phyloP scores from a whole-genome alignment of 2,329 filamentous ascomycete genomes.

The Claviceps digitariae region DNA sequence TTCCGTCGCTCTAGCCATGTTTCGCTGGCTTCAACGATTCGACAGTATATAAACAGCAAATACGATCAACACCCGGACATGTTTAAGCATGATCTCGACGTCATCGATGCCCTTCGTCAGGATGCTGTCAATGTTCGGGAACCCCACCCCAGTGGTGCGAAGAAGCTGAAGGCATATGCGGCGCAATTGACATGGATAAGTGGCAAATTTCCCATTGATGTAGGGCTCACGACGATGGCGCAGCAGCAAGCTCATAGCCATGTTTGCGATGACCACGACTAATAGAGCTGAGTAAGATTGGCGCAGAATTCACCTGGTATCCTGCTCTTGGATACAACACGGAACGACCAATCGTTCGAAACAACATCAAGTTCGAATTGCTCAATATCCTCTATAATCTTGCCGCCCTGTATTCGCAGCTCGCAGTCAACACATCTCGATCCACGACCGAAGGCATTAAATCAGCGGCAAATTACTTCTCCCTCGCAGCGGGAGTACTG shows the following conservation, averaged over 20 bases:
- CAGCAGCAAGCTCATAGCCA: background rate
- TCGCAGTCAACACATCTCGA: slow-evolving; percentile 69
- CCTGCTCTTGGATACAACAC: slow-evolving; percentile 83
- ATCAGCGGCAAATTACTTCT: slow-evolving; percentile 79
- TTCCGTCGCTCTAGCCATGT: slow-evolving; percentile 77
- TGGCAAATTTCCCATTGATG: slow-evolving; percentile 92
- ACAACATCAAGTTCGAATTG: slow-evolving; percentile 68
- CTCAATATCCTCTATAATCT: slow-evolving; percentile 91
- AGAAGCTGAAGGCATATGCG: slow-evolving; percentile 80
- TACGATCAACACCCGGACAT: slow-evolving; percentile 98
- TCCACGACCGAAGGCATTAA: slow-evolving; percentile 73
- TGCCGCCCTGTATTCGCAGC: slow-evolving; percentile 82
- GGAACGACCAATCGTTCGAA: slow-evolving; percentile 52
- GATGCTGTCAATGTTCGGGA: slow-evolving; percentile 86
- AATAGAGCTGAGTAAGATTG: slow-evolving; percentile 43
- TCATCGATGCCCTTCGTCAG: slow-evolving; percentile 68
- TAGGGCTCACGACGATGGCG: slow-evolving; percentile 21
- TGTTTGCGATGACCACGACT: slow-evolving; percentile 7
- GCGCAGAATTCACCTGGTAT: slow-evolving; percentile 94
- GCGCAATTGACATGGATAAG: slow-evolving; percentile 87
- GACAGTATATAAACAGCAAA: slow-evolving; percentile 91
- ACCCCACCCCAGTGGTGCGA: slow-evolving; percentile 73
- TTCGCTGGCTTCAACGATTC: slow-evolving; percentile 69
- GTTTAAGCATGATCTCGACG: slow-evolving; percentile 75
- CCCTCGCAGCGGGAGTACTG: slow-evolving; percentile 72